Evolutionary conservation across 2,329 filamentous ascomycete species (phyloP), one percentile per base, ranked within the genome.

Genomic region (Zymoseptoria brevis): DNA sequence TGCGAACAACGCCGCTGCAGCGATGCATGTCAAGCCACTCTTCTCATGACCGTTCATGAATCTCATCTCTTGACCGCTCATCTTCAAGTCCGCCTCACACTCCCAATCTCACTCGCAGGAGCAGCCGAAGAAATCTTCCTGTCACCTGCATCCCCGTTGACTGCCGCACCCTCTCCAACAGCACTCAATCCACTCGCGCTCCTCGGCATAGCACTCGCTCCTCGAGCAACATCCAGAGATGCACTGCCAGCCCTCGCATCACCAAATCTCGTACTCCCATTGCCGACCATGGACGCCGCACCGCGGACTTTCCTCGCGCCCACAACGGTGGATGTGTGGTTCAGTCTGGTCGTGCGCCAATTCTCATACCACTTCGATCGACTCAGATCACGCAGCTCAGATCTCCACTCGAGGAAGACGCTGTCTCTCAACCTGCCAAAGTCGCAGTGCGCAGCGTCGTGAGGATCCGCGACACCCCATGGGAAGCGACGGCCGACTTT

Each of bases 401-500:
- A 83, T 55, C 93, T 87, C 94, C 94, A 99, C 71, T 97, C 93
- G 65, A 80, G 86, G 74, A 99, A 99, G 30, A 99, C 89, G 7
- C 88, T 87, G 60, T 97, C 92, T 76, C 94, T 94, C 66, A 99
- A 82, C 62, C 87, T 87, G 58, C 88, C 80, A 74, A 96, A 99
- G 75, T 99, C 94, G 76, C 94, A 99, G 76, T 99, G 94, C 67
- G 89, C 84, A 29, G 86, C 81, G 69, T 97, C 87, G 78, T 94
- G 92, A 0, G 94, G 94, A 71, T 97, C 90, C 4, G 94, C 94
- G 67, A 96, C 95, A 6, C 94, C 94, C 94, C 94, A 99, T 0
- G 94, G 89, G 73, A 97, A 99, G 64, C 87, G 87, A 61, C 94
- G 88, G 52, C 94, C 94, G 61, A 96, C 77, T 16, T 89, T 80